Evolutionary conservation across 140 eudicot species (phyloP).

Genomic region (Stevia rebaudiana): DNA sequence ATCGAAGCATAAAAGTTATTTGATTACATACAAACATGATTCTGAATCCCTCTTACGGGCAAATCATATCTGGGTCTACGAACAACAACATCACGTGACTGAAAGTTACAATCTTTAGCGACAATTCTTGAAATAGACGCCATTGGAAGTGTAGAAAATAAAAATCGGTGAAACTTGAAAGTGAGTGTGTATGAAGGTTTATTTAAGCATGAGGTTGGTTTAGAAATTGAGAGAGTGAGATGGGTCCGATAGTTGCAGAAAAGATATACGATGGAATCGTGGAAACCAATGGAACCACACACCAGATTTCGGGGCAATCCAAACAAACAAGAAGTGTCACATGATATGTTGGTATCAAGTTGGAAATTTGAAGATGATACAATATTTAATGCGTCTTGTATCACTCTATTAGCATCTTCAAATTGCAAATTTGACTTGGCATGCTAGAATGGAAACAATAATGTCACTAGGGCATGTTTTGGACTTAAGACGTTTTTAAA

Average conservation of each 20-base stretch:
- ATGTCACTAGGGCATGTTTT: too few relatives aligned
- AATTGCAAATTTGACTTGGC: background rate
- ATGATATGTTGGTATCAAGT: slow-evolving; percentile 10
- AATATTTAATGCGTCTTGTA: background rate
- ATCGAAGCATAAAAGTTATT: background rate
- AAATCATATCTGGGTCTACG: slow-evolving; percentile 39
- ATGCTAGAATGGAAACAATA: too few relatives aligned
- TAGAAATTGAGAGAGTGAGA: slow-evolving; percentile 10
- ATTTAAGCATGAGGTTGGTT: slow-evolving; percentile 10
- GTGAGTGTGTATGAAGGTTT: slow-evolving; percentile 9
- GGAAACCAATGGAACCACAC: slow-evolving; percentile 60
- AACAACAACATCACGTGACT: slow-evolving; percentile 32
- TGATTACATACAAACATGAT: slow-evolving; percentile 47
- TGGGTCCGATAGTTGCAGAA: slow-evolving; percentile 20
- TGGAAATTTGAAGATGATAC: slow-evolving; percentile 8
- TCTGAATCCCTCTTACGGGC: slow-evolving; percentile 22
- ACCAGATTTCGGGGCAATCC: slow-evolving; percentile 36
- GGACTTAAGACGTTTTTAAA: too few relatives aligned
- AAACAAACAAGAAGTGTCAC: slow-evolving; percentile 18
- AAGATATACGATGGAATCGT: slow-evolving; percentile 27
- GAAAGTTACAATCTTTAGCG: slow-evolving; percentile 51
- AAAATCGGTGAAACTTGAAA: too few relatives aligned
- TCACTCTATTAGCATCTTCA: background rate
- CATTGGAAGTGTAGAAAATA: slow-evolving; percentile 31
- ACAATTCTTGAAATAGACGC: slow-evolving; percentile 58